A percentile compares a stretch with the other conserved stretches of the same genome.
Evolutionary conservation across 805 yeast species (phyloP).

Genomic region (Saccharomyces kudriavzevii): DNA sequence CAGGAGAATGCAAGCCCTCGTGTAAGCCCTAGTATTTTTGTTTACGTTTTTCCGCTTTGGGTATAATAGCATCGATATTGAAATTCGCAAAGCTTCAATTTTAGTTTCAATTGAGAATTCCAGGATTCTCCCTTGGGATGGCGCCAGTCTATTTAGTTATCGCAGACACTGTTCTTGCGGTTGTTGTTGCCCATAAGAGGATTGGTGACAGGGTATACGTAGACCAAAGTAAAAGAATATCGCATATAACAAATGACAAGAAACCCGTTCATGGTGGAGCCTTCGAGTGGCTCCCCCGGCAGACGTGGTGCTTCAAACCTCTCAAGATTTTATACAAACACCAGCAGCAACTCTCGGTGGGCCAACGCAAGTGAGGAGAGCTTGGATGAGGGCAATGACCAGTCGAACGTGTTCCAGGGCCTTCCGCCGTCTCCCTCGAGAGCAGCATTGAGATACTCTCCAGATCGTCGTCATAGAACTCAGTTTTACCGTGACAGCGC

Average conservation of each 20-base stretch:
- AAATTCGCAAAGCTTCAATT: background rate
- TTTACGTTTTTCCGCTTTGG: conserved; percentile 11
- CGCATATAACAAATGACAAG: conserved; percentile 17
- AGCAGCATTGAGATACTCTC: conserved; percentile 32
- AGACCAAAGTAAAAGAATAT: background rate
- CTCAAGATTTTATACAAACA: conserved; percentile 23
- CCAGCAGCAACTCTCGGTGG: conserved; percentile 9
- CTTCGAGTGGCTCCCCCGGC: conserved; percentile 22
- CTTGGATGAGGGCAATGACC: conserved; percentile 17
- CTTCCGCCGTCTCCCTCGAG: conserved; percentile 35
- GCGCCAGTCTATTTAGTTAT: conserved; percentile 2
- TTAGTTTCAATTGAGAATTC: background rate
- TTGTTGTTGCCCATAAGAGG: background rate
- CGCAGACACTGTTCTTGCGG: background rate
- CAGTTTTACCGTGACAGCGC: conserved; percentile 28
- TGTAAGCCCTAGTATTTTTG: background rate
- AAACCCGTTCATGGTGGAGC: conserved; percentile 30
- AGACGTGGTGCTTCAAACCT: conserved; percentile 17
- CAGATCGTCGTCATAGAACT: conserved; percentile 32
- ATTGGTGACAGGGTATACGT: background rate
- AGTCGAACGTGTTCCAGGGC: conserved; percentile 28
- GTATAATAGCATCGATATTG: conserved; percentile 4
- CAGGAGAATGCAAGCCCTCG: background rate
- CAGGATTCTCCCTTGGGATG: conserved; percentile 2
- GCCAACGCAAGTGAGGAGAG: conserved; percentile 5